Base-by-base conservation (phyloP, 2,329 filamentous ascomycete genomes). In the Microascus cirrosus region DNA sequence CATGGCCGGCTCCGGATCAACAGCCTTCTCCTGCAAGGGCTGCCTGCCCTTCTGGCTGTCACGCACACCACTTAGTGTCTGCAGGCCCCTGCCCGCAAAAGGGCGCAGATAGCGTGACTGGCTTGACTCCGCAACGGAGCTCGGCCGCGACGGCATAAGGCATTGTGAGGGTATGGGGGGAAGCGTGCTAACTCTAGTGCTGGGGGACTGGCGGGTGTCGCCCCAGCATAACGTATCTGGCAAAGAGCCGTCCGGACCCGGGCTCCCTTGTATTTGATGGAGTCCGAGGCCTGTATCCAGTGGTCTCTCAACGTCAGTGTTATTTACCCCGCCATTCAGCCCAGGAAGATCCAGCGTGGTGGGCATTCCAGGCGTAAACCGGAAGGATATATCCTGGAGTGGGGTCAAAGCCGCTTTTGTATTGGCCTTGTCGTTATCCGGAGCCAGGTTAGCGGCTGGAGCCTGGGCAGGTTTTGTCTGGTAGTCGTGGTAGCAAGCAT, bases 401-500 rank as follows among this genome's bases (percentile, higher is more conserved):
- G 69, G 53, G 80, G 77, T 83, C 62, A 82, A 67, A 2, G 79
- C 78, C 55, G 77, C 76, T 51, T 78, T 72, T 52, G 70, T 66
- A 63, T 70, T 75, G 13, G 82, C 77, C 61, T 82, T 81, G 18
- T 54, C 25, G n/a, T 45, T 50, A 18, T 39, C 11, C 28, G 36
- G 28, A 54, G 56, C 32, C 28, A 42, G 54, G 35, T 39, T 39
- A 39, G 42, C n/a, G 18, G 34, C 52, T 39, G 53, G 32, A 35
- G 57, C 28, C 50, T 50, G 48, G 51, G 56, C 53, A 6, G 53
- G 39, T 11, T 52, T 15, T 39, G 66, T 68, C 63, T 82, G 74
- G 66, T n/a, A 22, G 12, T 83, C 81, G 61, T 84, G 81, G 61
- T 75, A 84, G 66, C 81, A 84, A 57, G 81, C 81, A 67, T 84